These are phyloP conservation scores for Fusarium sacchari DNA, from an alignment of 2,329 filamentous ascomycete genomes.

Conservation along the genomic window DNA sequence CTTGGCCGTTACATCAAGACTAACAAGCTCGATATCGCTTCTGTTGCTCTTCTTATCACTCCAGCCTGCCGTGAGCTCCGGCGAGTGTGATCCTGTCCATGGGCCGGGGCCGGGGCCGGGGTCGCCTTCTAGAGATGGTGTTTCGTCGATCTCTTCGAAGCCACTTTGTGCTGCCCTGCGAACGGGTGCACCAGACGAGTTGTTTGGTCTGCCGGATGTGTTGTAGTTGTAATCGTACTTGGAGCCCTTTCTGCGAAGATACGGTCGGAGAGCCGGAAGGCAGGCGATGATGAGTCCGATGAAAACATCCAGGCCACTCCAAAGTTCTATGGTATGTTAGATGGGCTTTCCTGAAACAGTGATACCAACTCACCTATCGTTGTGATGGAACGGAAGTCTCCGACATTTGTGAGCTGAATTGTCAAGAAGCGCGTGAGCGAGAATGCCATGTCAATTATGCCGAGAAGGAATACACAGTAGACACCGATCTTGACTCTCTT, in stretches of 20 bases:
- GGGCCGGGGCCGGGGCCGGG: neutral
- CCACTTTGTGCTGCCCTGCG: conserved; percentile 6
- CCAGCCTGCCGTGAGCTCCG: conserved; percentile 11
- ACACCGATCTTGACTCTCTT: conserved; percentile 21
- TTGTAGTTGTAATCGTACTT: conserved; percentile 17
- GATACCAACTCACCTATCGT: conserved; percentile 6
- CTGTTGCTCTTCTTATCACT: conserved; percentile 27
- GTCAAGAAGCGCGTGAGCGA: conserved; percentile 33
- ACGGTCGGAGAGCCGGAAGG: conserved; percentile 35
- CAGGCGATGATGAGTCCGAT: conserved; percentile 36
- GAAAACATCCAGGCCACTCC: conserved; percentile 30
- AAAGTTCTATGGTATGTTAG: conserved; percentile 12
- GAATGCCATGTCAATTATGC: conserved; percentile 33
- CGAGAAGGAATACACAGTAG: conserved; percentile 31
- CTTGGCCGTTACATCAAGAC: neutral
- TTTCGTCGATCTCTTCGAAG: conserved; percentile 33
- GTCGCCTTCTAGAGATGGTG: neutral
- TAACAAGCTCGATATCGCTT: conserved; percentile 21
- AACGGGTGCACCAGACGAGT: neutral
- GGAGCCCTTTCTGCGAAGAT: conserved; percentile 13
- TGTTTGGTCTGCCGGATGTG: conserved; percentile 4
- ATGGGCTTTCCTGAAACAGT: accelerated
- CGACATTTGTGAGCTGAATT: conserved; percentile 1
- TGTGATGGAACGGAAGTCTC: conserved; percentile 27
- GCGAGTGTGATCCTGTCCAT: neutral